Base-by-base conservation (phyloP, 1,284 basidiomycete species). In the Cutaneotrichosporon sp. region DNA sequence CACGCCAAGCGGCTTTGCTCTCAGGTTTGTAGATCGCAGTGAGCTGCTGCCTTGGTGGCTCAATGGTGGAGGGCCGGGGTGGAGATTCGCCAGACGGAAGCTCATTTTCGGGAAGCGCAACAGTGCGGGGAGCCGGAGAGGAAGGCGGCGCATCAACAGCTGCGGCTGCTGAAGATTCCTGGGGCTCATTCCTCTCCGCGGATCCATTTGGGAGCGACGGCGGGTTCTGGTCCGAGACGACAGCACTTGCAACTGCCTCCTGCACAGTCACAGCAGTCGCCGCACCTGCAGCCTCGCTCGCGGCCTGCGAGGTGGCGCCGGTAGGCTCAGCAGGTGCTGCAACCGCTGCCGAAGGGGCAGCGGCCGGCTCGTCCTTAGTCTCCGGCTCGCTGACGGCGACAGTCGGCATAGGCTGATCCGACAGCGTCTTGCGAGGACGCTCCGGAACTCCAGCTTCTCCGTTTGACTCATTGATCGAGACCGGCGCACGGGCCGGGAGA, bases 1-100 rank as follows among this genome's bases (percentile, higher is more conserved):
- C 90, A 74, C 87, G 88, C 91, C 92, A 95, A 67, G 91, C 89
- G 18, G 87, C 87, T 22, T 86, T 86, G 71, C 88, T 88, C 71
- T 92, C 91, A 0, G 91, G 90, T 56, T 89, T 85, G 81, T 92
- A 95, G 61, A 95, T 92, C 16, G 90, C 90, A 16, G 92, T 95
- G 42, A 89, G 73, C 56, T 82, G 74, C 59, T 86, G 85, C 11
- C 82, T 82, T 56, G 85, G 68, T 14, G 65, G 59, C 2, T 58
- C 60, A 31, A 53, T 34, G 11, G 9, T 22, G 30, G 51, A 53
- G 31, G 34, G 11, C 6, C 31, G 14, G 5, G 51, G 51, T 13
- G 63, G 50, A 7, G 32, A 42, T 22, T 5, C 65, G n/a, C 31
- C 58, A 13, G 63, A 64, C 2, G 60, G 61, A 10, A 34, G 31